Evolutionary conservation across 2,329 filamentous ascomycete species (phyloP).

Genomic region (Phaeophleospora eucalypticola): DNA sequence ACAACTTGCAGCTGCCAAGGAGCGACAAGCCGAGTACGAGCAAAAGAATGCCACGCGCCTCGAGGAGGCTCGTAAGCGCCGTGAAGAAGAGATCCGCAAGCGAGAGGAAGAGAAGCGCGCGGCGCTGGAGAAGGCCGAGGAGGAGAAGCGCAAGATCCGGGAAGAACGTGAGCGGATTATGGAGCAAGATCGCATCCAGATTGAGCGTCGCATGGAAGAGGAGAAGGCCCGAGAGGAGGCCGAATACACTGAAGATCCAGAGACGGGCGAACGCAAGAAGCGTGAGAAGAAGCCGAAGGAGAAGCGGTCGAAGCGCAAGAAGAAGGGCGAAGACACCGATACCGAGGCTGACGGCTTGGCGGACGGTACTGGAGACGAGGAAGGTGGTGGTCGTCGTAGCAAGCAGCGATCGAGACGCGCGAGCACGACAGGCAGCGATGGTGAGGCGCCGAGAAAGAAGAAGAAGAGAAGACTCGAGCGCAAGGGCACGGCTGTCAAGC

Average conservation of each 20-base stretch:
- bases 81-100: slow-evolving; percentile 73
- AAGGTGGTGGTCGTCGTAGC: slow-evolving; percentile 37
- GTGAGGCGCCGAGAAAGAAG: slow-evolving; percentile 57
- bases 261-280: slow-evolving; percentile 77
- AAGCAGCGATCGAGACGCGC: slow-evolving; percentile 27
- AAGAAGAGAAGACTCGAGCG: slow-evolving; percentile 60
- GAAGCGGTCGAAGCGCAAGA: slow-evolving; percentile 51
- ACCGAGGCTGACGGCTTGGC: slow-evolving; percentile 41
- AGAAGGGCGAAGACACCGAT: slow-evolving; percentile 52
- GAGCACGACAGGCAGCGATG: slow-evolving; percentile 37
- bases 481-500: slow-evolving; percentile 41
- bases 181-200: slow-evolving; percentile 67
- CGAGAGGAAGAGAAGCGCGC: slow-evolving; percentile 73
- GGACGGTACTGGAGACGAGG: slow-evolving; percentile 45
- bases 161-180: slow-evolving; percentile 79
- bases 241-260: slow-evolving; percentile 75
- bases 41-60: slow-evolving; percentile 88
- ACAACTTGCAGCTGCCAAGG: slow-evolving; percentile 80
- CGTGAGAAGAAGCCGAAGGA: slow-evolving; percentile 62
- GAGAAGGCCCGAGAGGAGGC: slow-evolving; percentile 62
- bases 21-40: slow-evolving; percentile 85
- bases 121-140: slow-evolving; percentile 64
- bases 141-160: slow-evolving; percentile 74
- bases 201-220: slow-evolving; percentile 67
- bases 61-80: slow-evolving; percentile 70